Conservation (phyloP, 176 grass and related monocot species). For the Miscanthus lutarioriparius region DNA sequence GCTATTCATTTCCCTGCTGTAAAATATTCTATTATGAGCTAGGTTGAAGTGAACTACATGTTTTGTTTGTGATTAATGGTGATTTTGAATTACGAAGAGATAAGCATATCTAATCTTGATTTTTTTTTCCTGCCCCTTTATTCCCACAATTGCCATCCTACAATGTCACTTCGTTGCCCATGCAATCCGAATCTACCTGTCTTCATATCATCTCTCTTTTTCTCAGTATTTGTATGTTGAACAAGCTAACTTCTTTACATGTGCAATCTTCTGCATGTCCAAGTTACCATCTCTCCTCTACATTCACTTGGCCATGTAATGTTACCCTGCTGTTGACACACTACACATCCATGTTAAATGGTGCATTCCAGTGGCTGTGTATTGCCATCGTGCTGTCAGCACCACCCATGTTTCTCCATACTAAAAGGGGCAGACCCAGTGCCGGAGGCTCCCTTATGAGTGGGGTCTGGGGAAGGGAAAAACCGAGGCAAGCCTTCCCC, state of each 20-base stretch:
- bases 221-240: background rate
- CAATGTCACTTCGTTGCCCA: background rate
- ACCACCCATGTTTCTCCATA: conserved; percentile 11
- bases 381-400: background rate
- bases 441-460: no score
- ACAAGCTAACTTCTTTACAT: background rate
- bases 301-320: background rate
- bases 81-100: background rate
- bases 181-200: background rate
- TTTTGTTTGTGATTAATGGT: conserved; percentile 9
- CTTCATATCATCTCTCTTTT: background rate
- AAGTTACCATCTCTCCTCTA: background rate
- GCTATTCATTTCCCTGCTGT: conserved; percentile 4
- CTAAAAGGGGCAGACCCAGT: no score
- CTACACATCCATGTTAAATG: background rate
- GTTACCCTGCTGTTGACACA: background rate
- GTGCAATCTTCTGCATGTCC: background rate
- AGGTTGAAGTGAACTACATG: conserved; percentile 7
- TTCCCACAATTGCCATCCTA: background rate
- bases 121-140: background rate
- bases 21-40: background rate
- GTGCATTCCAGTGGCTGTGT: background rate
- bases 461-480: no score
- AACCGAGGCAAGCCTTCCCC: no score
- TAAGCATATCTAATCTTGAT: background rate